Conservation (phyloP, 257 asterid genomes). For the Solanum commersonii region DNA sequence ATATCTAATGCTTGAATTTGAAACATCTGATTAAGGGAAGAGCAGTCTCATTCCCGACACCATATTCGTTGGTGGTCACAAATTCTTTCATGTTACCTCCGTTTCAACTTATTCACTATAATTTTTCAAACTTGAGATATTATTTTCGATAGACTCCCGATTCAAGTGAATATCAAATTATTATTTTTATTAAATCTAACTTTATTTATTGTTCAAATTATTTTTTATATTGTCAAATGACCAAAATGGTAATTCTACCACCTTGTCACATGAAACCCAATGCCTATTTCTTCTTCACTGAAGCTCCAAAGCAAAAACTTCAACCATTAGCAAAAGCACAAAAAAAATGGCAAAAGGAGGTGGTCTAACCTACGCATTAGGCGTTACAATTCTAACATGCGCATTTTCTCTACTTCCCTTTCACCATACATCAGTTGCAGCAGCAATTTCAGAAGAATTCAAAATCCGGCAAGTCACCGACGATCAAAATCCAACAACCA, state of each 20-base stretch:
- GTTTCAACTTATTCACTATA: too few relatives aligned
- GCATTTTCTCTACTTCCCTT: constrained; percentile 3
- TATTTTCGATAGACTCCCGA: neutral
- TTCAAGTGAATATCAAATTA: too few relatives aligned
- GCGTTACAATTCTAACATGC: constrained; percentile 37
- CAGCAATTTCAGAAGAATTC: constrained; percentile 8
- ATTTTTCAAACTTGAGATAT: too few relatives aligned
- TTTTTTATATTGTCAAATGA: neutral
- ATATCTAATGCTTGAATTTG: too few relatives aligned
- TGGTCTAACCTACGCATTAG: constrained; percentile 24
- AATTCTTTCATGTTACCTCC: too few relatives aligned
- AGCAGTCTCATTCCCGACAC: accelerated
- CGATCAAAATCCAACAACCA: neutral
- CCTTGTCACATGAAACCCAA: neutral
- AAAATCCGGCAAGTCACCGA: constrained; percentile 70
- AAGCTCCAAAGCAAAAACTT: neutral
- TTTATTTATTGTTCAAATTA: neutral
- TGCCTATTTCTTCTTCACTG: neutral
- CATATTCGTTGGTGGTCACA: too few relatives aligned
- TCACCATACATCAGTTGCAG: neutral
- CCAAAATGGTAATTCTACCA: neutral
- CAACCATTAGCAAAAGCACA: neutral
- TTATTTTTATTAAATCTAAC: too few relatives aligned
- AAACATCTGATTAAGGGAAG: accelerated
- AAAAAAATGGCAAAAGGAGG: constrained; percentile 22